These are phyloP conservation scores for Exobasidium cylindrosporum DNA, from an alignment of 1,284 basidiomycete species.

Conservation along the genomic window DNA sequence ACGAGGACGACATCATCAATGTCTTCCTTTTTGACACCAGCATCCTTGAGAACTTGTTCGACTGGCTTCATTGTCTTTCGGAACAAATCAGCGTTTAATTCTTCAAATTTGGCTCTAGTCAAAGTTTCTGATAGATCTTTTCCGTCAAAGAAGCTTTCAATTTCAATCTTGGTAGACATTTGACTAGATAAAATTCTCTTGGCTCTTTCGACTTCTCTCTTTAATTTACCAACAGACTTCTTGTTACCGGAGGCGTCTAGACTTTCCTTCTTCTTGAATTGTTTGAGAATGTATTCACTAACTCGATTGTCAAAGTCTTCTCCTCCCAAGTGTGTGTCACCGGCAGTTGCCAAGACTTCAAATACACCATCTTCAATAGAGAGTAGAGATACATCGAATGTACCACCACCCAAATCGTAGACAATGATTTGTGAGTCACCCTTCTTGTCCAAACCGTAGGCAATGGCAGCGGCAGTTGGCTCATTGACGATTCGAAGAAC, in stretches of 20 bases:
- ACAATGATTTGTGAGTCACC: conserved; percentile 94
- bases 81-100: conserved; percentile 98
- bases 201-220: conserved; percentile 97
- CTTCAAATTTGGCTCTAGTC: conserved; percentile 97
- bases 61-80: conserved; percentile 99
- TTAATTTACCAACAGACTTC: conserved; percentile 90
- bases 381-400: conserved; percentile 95
- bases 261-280: conserved; percentile 55
- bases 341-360: conserved; percentile 93
- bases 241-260: conserved; percentile 78
- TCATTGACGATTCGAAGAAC: conserved; percentile 99
- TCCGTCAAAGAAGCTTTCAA: conserved; percentile 83
- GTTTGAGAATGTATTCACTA: conserved; percentile 54
- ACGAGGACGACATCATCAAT: conserved; percentile 85
- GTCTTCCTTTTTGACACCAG: conserved; percentile 95
- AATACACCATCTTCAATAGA: conserved; percentile 97
- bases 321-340: conserved; percentile 98
- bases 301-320: conserved; percentile 93
- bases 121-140: conserved; percentile 96
- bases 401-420: conserved; percentile 97
- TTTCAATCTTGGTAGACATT: conserved; percentile 70
- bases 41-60: conserved; percentile 96
- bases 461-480: conserved; percentile 89
- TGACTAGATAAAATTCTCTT: conserved; percentile 89
- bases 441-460: conserved; percentile 94